A percentile compares a stretch with the other conserved stretches of the same genome.
Conservation (phyloP, 2,329 filamentous ascomycete species). For the Colletotrichum sansevieriae region DNA sequence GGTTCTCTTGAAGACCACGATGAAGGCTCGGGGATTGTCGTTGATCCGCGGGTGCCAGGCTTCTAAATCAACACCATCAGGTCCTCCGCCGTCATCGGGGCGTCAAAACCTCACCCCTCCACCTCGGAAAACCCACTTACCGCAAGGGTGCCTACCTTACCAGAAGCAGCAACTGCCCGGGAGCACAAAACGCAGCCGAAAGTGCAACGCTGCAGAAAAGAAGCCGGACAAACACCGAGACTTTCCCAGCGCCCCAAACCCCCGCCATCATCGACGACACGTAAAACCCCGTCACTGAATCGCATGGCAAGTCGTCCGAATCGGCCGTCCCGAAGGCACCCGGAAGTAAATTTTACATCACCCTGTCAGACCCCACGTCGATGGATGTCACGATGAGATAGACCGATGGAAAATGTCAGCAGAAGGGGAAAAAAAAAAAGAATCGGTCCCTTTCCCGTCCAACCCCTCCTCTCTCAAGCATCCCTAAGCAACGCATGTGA, state of each 20-base stretch:
- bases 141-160: not conserved
- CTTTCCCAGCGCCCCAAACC: not conserved
- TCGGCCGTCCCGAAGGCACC: conserved; percentile 18
- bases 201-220: not conserved
- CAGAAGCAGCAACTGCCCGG: conserved; percentile 3
- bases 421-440: conserved; percentile 2
- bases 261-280: not conserved
- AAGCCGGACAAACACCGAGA: conserved; percentile 33
- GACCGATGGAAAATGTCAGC: too few relatives aligned
- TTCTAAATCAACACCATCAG: conserved; percentile 6
- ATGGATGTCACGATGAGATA: too few relatives aligned
- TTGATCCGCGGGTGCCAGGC: not conserved
- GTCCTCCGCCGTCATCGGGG: conserved; percentile 23
- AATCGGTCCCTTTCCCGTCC: not conserved
- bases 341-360: conserved; percentile 11
- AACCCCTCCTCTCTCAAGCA: conserved; percentile 8
- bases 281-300: not conserved
- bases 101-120: conserved; percentile 7
- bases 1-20: not conserved
- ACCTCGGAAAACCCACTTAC: conserved; percentile 11
- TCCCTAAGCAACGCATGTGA: conserved; percentile 36
- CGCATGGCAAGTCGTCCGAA: not conserved
- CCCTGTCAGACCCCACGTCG: conserved; percentile 18
- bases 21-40: too few relatives aligned
- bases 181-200: conserved; percentile 11